Conservation (phyloP, 345 rosid species). For the Dipteronia sinensis region DNA sequence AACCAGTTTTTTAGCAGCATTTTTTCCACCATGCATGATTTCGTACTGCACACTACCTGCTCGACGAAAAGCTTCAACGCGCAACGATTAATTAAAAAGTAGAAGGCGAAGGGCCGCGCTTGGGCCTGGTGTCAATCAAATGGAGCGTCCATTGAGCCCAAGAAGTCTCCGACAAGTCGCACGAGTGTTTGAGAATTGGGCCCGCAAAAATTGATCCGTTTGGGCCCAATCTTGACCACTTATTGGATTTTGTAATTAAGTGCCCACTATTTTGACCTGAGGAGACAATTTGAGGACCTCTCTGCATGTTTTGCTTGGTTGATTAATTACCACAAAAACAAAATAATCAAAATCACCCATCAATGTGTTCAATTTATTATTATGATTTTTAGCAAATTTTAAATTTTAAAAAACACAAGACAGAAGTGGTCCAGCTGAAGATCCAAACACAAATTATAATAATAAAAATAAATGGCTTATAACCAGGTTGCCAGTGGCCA, state of each 20-base stretch:
- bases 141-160: slow-evolving; percentile 2
- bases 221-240: neutral
- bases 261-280: no score
- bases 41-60: neutral
- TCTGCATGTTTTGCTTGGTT: no score
- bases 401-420: no score
- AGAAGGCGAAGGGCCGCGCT: neutral
- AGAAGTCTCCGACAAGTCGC: neutral
- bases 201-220: neutral
- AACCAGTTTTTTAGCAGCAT: slow-evolving; percentile 3
- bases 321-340: no score
- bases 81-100: neutral
- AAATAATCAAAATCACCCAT: no score
- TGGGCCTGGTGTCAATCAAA: neutral
- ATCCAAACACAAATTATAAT: neutral
- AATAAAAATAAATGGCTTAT: neutral
- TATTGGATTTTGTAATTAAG: no score
- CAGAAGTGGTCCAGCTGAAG: no score
- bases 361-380: neutral
- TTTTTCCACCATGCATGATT: slow-evolving; percentile 23
- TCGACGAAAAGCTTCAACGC: slow-evolving; percentile 10
- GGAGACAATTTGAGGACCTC: no score
- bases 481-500: neutral
- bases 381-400: no score
- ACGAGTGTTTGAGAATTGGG: neutral